Evolutionary conservation across 2,329 filamentous ascomycete genomes (phyloP), one percentile per base, ranked within the genome.

Genomic region (Colletotrichum sp.): DNA sequence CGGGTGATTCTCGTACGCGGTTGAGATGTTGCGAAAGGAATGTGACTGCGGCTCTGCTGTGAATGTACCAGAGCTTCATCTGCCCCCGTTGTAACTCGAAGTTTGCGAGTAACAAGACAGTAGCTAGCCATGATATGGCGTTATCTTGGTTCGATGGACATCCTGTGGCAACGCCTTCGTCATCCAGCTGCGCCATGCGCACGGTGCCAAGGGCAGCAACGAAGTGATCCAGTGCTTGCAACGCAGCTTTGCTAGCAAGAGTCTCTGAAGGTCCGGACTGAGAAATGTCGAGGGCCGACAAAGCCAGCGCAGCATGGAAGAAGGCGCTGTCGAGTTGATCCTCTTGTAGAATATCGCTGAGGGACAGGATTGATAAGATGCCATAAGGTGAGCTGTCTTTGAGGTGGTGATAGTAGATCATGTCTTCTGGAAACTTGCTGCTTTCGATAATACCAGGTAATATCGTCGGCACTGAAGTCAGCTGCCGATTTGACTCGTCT

Each of bases 21-120:
- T 16, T 55, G 39, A 74, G 55, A 16, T 74, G 57, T 39, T 74
- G 71, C 6, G 71, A 74, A 3, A 74, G 57, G 21, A 74, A 69
- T 5, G 66, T 55, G n/a, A 74, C 57, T 6, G 71, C 71, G 3
- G 71, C 71, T 8, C 71, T 39, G 57, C 71, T 64, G n/a, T 70
- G 71, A 8, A 74, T 69, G 4, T 74, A 70, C 71, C 71, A 74
- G 4, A 74, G 39, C 43, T 70, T 74, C 71, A 74, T 69, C 24
- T 74, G 71, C 6, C 66, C 66, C 21, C 65, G 66, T n/a, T 70
- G 71, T 2, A 74, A 12, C 48, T 74, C 71, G 30, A 74, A 74
- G 43, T 70, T 69, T 0, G 71, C 66, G 0, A 74, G 57, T 1
- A 74, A n/a, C 0, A 70, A 1, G 10, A 74, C 57, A 21, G 71